phyloP scores from a whole-genome alignment of 2,329 filamentous ascomycete genomes.

The Trichoderma brevicompactum region DNA sequence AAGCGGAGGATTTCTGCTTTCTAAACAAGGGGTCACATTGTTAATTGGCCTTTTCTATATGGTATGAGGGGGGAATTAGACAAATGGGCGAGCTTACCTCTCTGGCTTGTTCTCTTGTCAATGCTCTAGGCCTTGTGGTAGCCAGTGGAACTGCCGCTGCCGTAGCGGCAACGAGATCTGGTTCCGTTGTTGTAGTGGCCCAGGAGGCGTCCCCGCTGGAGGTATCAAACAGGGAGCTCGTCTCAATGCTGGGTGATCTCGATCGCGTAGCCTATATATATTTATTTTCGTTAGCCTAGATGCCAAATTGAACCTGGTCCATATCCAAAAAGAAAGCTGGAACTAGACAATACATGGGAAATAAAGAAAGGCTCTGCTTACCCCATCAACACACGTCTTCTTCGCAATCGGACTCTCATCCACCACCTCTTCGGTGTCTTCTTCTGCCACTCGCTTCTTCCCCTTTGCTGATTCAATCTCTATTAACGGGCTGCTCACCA shows the following conservation, averaged over 20 bases:
- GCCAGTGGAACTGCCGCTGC: slow-evolving; percentile 17
- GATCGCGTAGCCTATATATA: slow-evolving; percentile 31
- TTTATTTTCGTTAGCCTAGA: background rate
- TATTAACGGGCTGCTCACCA: slow-evolving; percentile 35
- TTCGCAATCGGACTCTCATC: slow-evolving; percentile 37
- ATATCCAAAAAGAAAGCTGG: too few species aligned
- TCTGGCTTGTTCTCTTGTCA: slow-evolving; percentile 59
- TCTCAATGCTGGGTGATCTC: slow-evolving; percentile 46
- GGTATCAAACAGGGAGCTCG: slow-evolving; percentile 56
- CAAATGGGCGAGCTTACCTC: slow-evolving; percentile 45
- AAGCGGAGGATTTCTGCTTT: slow-evolving; percentile 69
- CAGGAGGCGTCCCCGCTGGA: slow-evolving; percentile 54
- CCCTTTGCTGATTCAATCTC: slow-evolving; percentile 33
- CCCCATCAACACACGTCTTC: slow-evolving; percentile 44
- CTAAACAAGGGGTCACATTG: slow-evolving; percentile 41
- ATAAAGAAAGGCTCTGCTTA: slow-evolving; percentile 30
- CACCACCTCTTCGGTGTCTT: slow-evolving; percentile 36
- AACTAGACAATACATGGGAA: too few species aligned
- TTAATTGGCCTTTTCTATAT: background rate
- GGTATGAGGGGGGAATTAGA: background rate
- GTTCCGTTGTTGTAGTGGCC: slow-evolving; percentile 55
- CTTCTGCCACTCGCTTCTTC: slow-evolving; percentile 38
- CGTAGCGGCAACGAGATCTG: slow-evolving; percentile 40
- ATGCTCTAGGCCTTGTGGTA: slow-evolving; percentile 32
- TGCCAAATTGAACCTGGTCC: background rate